These are phyloP conservation scores for Sordariomycetes sp. DNA, from an alignment of 2,329 filamentous ascomycete genomes.

Conservation along the genomic window DNA sequence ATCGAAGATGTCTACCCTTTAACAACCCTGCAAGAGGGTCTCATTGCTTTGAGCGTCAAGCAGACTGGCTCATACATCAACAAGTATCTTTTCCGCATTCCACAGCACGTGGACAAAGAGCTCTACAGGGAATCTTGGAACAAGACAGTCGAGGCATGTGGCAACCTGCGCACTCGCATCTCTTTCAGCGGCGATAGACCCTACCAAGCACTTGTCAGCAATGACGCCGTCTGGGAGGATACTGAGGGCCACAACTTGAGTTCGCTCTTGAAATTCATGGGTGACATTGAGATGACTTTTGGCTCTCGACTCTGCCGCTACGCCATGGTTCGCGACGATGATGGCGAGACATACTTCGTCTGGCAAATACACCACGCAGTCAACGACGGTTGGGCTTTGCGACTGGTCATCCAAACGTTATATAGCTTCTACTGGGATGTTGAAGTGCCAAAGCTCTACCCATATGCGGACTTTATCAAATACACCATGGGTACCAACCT, in stretches of 20 bases:
- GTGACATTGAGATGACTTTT: constrained; percentile 11
- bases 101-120: neutral
- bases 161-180: constrained; percentile 7
- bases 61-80: constrained; percentile 5
- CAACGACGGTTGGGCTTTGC: constrained; percentile 15
- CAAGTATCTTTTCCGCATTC: constrained; percentile 2
- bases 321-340: neutral
- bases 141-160: neutral
- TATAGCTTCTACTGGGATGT: constrained; percentile 1
- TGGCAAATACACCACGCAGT: constrained; percentile 15
- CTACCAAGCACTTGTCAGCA: constrained; percentile 11
- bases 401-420: constrained; percentile 5
- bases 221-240: neutral
- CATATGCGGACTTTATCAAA: constrained; percentile 6
- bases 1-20: constrained; percentile 40
- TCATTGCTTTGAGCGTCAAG: constrained; percentile 35
- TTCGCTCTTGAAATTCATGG: constrained; percentile 6
- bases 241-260: neutral
- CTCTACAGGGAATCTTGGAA: constrained; percentile 4
- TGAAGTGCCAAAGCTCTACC: neutral
- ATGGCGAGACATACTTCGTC: constrained; percentile 8
- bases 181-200: constrained; percentile 3
- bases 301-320: neutral
- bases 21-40: constrained; percentile 36
- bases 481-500: constrained; percentile 2